These are phyloP conservation scores for Wickerhamia fluorescens DNA, from an alignment of 805 yeast genomes.

Conservation along the genomic window DNA sequence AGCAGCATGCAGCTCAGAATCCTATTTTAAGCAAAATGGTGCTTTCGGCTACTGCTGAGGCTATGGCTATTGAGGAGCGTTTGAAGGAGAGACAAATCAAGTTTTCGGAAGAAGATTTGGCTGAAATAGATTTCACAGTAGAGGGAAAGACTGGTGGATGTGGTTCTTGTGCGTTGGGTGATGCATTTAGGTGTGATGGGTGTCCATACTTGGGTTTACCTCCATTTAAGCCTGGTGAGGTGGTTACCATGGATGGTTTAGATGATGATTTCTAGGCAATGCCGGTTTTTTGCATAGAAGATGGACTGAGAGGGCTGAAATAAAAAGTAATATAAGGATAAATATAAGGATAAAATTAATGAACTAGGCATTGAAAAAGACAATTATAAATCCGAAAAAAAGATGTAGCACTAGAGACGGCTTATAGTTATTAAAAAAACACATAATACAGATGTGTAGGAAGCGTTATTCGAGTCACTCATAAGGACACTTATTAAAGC, in stretches of 20 bases:
- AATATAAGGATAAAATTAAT: no score
- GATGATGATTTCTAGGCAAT: constrained; percentile 70
- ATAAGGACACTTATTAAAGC: no score
- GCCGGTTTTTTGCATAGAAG: no score
- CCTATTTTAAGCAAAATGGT: constrained; percentile 42
- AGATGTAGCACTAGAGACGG: no score
- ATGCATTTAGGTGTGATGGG: constrained; percentile 96
- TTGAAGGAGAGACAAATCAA: constrained; percentile 35
- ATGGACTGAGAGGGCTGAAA: neutral
- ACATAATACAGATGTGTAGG: no score
- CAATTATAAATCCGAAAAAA: no score
- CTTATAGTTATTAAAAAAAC: no score
- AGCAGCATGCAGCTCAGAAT: constrained; percentile 38
- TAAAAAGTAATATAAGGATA: neutral
- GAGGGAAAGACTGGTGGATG: constrained; percentile 97
- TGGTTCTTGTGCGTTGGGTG: constrained; percentile 95
- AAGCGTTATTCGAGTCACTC: no score
- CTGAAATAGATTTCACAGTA: constrained; percentile 93
- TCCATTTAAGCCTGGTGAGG: constrained; percentile 97
- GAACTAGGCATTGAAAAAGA: neutral
- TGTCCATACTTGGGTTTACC: constrained; percentile 97
- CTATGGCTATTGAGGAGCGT: constrained; percentile 46
- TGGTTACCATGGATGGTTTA: constrained; percentile 64
- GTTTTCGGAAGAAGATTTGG: constrained; percentile 60
- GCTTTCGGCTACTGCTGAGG: constrained; percentile 45